Evolutionary conservation across 495 filamentous ascomycete species (phyloP), one percentile per base, ranked within the genome.

Genomic region (Neurospora sp.): DNA sequence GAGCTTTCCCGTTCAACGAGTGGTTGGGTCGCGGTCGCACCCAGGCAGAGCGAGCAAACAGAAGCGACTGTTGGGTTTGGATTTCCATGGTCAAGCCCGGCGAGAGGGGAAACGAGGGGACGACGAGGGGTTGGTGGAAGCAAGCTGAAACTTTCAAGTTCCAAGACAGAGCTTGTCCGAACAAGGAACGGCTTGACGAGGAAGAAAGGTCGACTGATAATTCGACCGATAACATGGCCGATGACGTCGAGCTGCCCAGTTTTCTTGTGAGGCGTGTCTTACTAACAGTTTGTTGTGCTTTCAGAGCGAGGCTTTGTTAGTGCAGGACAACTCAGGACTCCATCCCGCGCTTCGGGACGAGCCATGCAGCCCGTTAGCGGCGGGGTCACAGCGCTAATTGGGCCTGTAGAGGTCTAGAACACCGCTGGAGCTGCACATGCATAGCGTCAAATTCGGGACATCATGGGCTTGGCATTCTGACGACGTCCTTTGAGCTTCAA

Each of bases 221-320:
- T 54, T 62, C 31, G 54, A 66, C 14, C 20, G 49, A 60, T 60
- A 60, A 14, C 49, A 60, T 23, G 20, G 20, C 20, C 14, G 27
- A 66, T 66, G 54, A 66, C 54, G 54, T 66, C 27, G 27, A 37
- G 14, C 27, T 35, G 14, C 54, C 27, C 9, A 2, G 6, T 66
- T 2, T 2, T 66, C 27, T 14, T 60, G 54, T 8, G 9, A 5
- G 0, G n/a, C 0, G n/a, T 18, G 14, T 18, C 3, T 9, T 0
- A 0, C 14, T 66, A 66, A 35, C 54, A 62, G 14, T 0, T 35
- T 2, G 9, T 2, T 31, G 1, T 4, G 0, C 1, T 3, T 16
- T 0, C 0, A 0, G 3, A 2, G 23, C 1, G 10, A 0, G 4
- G 0, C 0, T 1, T 2, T 35, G 23, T 31, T 62, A 66, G 54